Conservation (phyloP, 2,329 filamentous ascomycete genomes). For the Neospermospora avenae region DNA sequence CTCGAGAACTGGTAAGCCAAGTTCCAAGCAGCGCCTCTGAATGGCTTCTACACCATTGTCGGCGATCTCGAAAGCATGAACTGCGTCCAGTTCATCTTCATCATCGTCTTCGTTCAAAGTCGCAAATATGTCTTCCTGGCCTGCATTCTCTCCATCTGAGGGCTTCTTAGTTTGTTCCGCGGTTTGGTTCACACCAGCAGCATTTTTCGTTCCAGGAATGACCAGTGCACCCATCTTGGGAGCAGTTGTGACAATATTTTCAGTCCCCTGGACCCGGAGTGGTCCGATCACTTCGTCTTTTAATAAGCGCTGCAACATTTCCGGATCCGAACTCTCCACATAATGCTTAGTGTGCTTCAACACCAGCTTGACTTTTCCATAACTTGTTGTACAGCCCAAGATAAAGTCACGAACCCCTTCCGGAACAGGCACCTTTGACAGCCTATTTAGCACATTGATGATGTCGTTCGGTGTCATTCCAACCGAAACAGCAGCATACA, state of each 20-base stretch:
- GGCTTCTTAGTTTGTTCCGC: constrained; percentile 40
- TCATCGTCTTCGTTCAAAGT: constrained; percentile 73
- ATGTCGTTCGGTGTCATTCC: constrained; percentile 89
- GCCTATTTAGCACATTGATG: constrained; percentile 79
- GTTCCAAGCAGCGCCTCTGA: constrained; percentile 82
- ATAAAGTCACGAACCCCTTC: constrained; percentile 76
- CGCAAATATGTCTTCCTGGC: constrained; percentile 67
- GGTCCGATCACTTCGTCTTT: constrained; percentile 79
- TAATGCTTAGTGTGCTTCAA: constrained; percentile 93
- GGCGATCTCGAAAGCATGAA: constrained; percentile 89
- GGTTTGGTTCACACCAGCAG: constrained; percentile 80
- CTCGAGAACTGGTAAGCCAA: constrained; percentile 85
- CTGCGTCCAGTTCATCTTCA: constrained; percentile 80
- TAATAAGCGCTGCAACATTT: constrained; percentile 81
- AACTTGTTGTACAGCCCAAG: constrained; percentile 76
- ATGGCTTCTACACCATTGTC: constrained; percentile 81
- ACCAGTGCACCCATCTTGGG: constrained; percentile 84
- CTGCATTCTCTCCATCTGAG: constrained; percentile 48
- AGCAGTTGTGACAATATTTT: constrained; percentile 74
- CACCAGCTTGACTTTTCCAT: constrained; percentile 93
- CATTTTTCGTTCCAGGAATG: constrained; percentile 92
- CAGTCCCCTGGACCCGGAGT: constrained; percentile 66
- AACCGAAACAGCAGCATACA: constrained; percentile 94
- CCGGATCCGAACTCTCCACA: constrained; percentile 85
- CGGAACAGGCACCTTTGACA: constrained; percentile 85